Conservation (phyloP, 2,329 filamentous ascomycete species). For the Capronia epimyces region DNA sequence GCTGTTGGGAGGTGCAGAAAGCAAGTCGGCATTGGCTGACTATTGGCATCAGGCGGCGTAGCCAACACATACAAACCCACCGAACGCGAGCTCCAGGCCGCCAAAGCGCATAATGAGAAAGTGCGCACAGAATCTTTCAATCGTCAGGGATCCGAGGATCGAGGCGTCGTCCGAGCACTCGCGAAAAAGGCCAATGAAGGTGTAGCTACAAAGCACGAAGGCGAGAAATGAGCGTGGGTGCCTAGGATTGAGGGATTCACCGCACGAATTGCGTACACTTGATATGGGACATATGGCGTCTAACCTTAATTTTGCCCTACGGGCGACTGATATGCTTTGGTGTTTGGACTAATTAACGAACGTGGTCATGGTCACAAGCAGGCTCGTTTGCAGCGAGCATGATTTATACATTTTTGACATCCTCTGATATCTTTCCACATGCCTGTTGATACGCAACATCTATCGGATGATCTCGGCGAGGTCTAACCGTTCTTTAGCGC, state of each 20-base stretch:
- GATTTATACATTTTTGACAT: not conserved
- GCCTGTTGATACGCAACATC: not conserved
- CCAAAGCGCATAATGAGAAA: constrained; percentile 33
- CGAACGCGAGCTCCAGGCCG: constrained; percentile 30
- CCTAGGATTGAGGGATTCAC: too few relatives aligned
- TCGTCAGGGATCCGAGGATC: constrained; percentile 26
- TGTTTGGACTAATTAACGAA: not conserved
- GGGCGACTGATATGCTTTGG: not conserved
- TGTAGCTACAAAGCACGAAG: constrained; percentile 11
- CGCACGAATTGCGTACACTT: not conserved
- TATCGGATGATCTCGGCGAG: not conserved
- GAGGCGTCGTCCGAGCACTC: constrained; percentile 37
- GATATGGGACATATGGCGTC: not conserved
- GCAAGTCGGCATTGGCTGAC: constrained; percentile 1
- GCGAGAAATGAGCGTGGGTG: not conserved
- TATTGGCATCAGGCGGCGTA: constrained; percentile 26
- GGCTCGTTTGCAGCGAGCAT: not conserved
- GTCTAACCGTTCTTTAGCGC: not conserved
- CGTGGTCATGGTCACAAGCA: too few relatives aligned
- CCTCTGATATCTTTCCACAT: not conserved
- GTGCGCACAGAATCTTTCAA: constrained; percentile 28
- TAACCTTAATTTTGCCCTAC: too few relatives aligned
- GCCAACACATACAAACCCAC: constrained; percentile 29
- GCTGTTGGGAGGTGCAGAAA: not conserved
- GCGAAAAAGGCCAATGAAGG: constrained; percentile 51